Evolutionary conservation across 1,284 basidiomycete species (phyloP).

Genomic region (Tetrapyrgos nigripes): DNA sequence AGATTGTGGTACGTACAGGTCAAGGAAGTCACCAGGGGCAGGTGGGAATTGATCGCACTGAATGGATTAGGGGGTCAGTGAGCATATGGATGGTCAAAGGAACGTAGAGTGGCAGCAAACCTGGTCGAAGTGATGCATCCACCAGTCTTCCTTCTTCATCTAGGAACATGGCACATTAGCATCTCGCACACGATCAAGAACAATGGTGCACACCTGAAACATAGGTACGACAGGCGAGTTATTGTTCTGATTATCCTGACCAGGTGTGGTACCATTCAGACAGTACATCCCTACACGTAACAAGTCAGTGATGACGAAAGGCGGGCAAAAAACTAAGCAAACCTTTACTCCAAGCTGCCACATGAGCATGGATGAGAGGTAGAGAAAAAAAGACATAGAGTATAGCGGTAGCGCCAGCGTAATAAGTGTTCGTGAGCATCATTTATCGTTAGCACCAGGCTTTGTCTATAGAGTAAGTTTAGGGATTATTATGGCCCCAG

Average conservation of each 20-base stretch:
- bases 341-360: conserved; percentile 15
- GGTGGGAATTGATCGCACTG: conserved; percentile 45
- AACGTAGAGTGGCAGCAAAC: conserved; percentile 22
- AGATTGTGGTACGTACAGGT: conserved; percentile 35
- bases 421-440: too few species aligned
- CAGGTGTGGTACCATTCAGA: conserved; percentile 16
- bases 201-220: conserved; percentile 23
- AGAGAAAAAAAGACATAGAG: too few species aligned
- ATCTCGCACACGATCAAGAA: neutral
- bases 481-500: too few species aligned
- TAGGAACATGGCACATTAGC: conserved; percentile 11
- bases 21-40: conserved; percentile 36
- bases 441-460: too few species aligned
- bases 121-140: conserved; percentile 39
- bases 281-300: conserved; percentile 14
- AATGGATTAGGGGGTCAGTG: neutral
- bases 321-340: neutral
- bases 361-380: neutral
- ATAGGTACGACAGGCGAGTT: conserved; percentile 36
- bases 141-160: conserved; percentile 38
- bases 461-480: too few species aligned
- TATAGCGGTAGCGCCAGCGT: too few species aligned
- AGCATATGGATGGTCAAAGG: neutral
- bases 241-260: conserved; percentile 29
- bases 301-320: neutral